Evolutionary conservation across 805 yeast genomes (phyloP).

Genomic region (Suhomyces faveliae): DNA sequence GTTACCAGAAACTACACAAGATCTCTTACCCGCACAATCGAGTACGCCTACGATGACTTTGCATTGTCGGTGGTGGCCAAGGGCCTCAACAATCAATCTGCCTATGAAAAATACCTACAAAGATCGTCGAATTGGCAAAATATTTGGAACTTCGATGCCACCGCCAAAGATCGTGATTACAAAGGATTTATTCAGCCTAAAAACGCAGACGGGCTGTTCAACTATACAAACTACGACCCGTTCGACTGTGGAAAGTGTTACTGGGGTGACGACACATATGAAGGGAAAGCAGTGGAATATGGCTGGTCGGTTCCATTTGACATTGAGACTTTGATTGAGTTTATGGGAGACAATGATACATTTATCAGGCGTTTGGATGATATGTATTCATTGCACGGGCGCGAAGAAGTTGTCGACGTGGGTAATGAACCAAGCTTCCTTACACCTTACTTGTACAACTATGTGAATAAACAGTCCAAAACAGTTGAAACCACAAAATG

Average conservation of each 20-base stretch:
- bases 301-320: conserved; percentile 38
- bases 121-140: conserved; percentile 36
- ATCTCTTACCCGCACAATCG: conserved; percentile 35
- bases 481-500: conserved; percentile 30
- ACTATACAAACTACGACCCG: conserved; percentile 25
- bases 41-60: conserved; percentile 36
- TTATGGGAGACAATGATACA: conserved; percentile 25
- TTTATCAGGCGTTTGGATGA: conserved; percentile 32
- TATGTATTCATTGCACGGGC: conserved; percentile 31
- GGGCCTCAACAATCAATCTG: conserved; percentile 23
- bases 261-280: conserved; percentile 34
- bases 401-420: conserved; percentile 26
- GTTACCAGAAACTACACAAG: conserved; percentile 31
- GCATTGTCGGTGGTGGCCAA: conserved; percentile 32
- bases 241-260: conserved; percentile 32
- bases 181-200: conserved; percentile 35
- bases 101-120: conserved; percentile 24
- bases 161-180: conserved; percentile 17
- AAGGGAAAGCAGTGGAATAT: conserved; percentile 33
- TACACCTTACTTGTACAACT: conserved; percentile 35
- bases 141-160: conserved; percentile 31
- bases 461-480: conserved; percentile 24
- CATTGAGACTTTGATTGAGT: conserved; percentile 21
- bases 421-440: conserved; percentile 39
- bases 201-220: conserved; percentile 27